Base-by-base conservation (phyloP, 768 basidiomycete genomes). In the Calvatia gigantea region DNA sequence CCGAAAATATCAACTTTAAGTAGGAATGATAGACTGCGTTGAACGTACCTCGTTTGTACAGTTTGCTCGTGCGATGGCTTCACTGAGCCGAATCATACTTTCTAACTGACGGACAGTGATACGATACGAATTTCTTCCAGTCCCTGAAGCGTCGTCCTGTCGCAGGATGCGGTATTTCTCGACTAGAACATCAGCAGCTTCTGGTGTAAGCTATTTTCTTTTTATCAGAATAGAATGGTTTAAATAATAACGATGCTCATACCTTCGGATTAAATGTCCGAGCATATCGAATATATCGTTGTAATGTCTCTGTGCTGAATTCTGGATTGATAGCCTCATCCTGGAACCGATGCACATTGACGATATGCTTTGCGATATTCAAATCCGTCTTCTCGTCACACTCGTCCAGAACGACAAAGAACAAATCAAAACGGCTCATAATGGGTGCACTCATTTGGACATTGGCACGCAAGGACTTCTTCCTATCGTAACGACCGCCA, bases 41-140 rank as follows among this genome's bases (percentile, higher is more conserved):
- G 15, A 28, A 69, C 77, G 58, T 63, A 89, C 92, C 75, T 96
- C 93, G n/a, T 87, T 79, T 14, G 91, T 91, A 68, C 97, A 98
- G 68, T 98, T 98, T 1, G 96, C 94, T 35, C 97, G 80, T 4
- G 97, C 97, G 63, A 98, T 98, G 21, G 95, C 97, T 69, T 99
- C 97, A 61, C 90, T 91, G 50, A 99, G 75, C 27, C 97, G 95
- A 61, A 99, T 93, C 94, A 99, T 96, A 70, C 91, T 94, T 70
- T 98, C 97, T 42, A 99, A 77, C 67, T 98, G 97, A 69, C 97
- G 90, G 29, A 98, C 97, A 6, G 97, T 98, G 63, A 98, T 98
- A 29, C 96, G 84, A 67, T 96, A 98, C 15, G 94, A 96, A 67
- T 97, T 98, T 62, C 85, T 81, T 15, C 92, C 91, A 3, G 83